phyloP scores from a whole-genome alignment of 1,284 basidiomycete genomes.

The Ceratobasidium sp. region DNA sequence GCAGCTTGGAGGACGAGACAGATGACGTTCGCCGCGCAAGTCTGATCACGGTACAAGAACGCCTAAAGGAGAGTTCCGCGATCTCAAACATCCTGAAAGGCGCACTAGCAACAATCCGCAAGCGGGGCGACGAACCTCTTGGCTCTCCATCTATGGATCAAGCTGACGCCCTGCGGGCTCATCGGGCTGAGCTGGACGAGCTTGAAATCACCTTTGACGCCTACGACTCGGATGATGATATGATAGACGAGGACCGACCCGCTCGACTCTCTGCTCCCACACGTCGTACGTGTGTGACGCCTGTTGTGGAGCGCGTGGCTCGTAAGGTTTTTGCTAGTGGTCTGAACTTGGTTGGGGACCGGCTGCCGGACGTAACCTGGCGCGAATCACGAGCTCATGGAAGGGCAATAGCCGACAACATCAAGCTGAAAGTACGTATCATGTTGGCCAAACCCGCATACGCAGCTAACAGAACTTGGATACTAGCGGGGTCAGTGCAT shows the following conservation, averaged over 20 bases:
- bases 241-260: background rate
- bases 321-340: background rate
- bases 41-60: background rate
- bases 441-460: background rate
- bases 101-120: conserved; percentile 4
- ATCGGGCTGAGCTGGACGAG: background rate
- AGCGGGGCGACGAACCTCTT: background rate
- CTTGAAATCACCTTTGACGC: conserved; percentile 3
- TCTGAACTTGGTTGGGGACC: conserved; percentile 11
- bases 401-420: background rate
- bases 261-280: background rate
- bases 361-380: conserved; percentile 26
- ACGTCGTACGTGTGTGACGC: conserved; percentile 22
- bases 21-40: background rate
- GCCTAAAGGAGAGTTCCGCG: conserved; percentile 5
- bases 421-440: conserved; percentile 6
- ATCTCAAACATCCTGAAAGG: conserved; percentile 4
- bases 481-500: conserved; percentile 13
- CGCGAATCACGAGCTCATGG: conserved; percentile 6
- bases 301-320: conserved; percentile 6
- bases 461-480: background rate
- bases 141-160: background rate
- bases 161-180: background rate
- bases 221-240: conserved; percentile 12
- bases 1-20: background rate